Conservation (phyloP, 306 rosid species). For the Rubus idaeus region DNA sequence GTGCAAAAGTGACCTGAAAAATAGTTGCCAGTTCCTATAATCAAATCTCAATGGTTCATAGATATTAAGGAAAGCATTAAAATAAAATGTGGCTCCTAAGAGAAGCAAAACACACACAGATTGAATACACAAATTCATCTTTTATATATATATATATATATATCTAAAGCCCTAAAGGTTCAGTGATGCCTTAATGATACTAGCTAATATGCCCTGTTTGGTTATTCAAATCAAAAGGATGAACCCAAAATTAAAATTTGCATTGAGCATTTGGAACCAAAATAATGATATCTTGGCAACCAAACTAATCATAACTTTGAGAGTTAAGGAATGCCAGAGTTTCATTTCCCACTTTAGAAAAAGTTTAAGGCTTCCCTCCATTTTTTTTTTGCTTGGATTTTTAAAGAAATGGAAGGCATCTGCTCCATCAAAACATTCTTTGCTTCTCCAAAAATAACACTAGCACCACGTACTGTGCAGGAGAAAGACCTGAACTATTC, state of each 20-base stretch:
- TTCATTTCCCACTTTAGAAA: slow-evolving; percentile 30
- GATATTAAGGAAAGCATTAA: neutral
- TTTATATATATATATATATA: too few species aligned
- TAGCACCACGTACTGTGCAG: slow-evolving; percentile 24
- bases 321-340: neutral
- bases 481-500: slow-evolving; percentile 20
- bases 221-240: too few species aligned
- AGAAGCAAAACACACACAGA: neutral
- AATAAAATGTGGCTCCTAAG: neutral
- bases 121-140: too few species aligned
- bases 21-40: neutral
- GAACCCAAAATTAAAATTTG: too few species aligned
- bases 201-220: neutral
- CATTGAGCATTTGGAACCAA: too few species aligned
- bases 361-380: slow-evolving; percentile 41
- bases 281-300: neutral
- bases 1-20: neutral
- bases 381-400: slow-evolving; percentile 21
- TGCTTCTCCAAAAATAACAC: slow-evolving; percentile 44
- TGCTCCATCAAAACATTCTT: slow-evolving; percentile 67
- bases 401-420: slow-evolving; percentile 37
- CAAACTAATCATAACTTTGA: neutral
- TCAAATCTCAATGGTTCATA: neutral
- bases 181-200: too few species aligned
- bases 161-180: too few species aligned